These are phyloP conservation scores for Eucalyptus cloeziana DNA, from an alignment of 345 rosid species.

Conservation along the genomic window DNA sequence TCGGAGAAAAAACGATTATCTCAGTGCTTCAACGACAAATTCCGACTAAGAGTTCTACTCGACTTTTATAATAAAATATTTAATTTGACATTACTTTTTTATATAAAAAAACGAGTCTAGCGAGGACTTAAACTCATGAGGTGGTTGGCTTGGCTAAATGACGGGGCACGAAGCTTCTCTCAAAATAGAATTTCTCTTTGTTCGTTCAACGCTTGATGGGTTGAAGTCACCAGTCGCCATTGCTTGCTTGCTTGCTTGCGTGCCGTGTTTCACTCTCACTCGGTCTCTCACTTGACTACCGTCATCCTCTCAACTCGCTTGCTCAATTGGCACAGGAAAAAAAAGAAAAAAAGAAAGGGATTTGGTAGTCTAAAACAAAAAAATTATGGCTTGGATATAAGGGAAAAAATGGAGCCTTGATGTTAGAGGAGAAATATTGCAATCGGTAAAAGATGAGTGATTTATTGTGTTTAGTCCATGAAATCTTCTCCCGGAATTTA, in stretches of 20 bases:
- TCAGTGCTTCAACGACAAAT: rapidly evolving
- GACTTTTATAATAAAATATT: too few relatives aligned
- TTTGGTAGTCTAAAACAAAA: too few relatives aligned
- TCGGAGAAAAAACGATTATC: rapidly evolving
- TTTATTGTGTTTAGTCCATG: neutral
- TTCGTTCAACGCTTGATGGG: neutral
- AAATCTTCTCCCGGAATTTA: rapidly evolving
- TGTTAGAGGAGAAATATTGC: neutral
- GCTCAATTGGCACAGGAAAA: neutral
- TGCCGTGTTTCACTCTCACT: neutral
- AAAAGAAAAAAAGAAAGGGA: too few relatives aligned
- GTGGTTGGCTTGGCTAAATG: neutral
- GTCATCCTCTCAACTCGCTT: neutral
- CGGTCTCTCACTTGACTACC: neutral
- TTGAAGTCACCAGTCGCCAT: neutral
- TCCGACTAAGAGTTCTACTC: rapidly evolving
- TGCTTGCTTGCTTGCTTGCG: neutral
- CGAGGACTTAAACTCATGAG: neutral
- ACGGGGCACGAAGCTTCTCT: neutral
- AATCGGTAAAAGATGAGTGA: neutral
- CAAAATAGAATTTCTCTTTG: neutral
- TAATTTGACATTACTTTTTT: too few relatives aligned
- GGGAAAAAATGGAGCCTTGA: rapidly evolving
- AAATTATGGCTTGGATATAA: neutral
- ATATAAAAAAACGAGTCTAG: neutral